These are phyloP conservation scores for Podospora pseudocomata DNA, from an alignment of 495 filamentous ascomycete species.

Conservation along the genomic window DNA sequence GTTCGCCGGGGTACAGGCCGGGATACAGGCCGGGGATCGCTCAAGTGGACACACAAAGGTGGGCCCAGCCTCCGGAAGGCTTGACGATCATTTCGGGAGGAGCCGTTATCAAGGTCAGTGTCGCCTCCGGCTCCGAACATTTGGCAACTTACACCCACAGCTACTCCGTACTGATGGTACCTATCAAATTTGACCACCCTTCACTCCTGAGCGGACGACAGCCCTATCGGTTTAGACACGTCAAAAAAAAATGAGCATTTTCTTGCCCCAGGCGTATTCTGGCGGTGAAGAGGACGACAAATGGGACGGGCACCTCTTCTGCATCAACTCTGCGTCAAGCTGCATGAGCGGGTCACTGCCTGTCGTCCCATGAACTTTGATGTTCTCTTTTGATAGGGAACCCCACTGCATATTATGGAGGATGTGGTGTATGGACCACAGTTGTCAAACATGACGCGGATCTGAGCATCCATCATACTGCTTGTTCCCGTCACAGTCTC, in stretches of 20 bases:
- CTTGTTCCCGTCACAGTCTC: no score
- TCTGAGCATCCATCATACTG: no score
- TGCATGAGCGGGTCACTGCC: not conserved
- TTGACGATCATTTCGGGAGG: constrained; percentile 3
- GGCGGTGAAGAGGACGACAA: constrained; percentile 23
- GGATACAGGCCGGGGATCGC: not conserved
- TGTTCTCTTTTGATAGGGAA: not conserved
- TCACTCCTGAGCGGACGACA: not conserved
- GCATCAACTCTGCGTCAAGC: constrained; percentile 1
- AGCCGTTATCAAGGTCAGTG: not conserved
- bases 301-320: constrained; percentile 5
- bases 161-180: no score
- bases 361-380: constrained; percentile 1
- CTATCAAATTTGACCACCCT: not conserved
- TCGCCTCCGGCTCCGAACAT: no score
- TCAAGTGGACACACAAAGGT: constrained; percentile 1
- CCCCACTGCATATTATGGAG: not conserved
- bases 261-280: constrained; percentile 12
- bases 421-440: not conserved
- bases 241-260: no score
- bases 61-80: not conserved
- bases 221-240: not conserved
- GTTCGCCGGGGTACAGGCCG: not conserved
- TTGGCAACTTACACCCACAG: no score
- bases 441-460: not conserved